Conservation (phyloP, 768 basidiomycete species). For the Leccinum olivaceopallidum region DNA sequence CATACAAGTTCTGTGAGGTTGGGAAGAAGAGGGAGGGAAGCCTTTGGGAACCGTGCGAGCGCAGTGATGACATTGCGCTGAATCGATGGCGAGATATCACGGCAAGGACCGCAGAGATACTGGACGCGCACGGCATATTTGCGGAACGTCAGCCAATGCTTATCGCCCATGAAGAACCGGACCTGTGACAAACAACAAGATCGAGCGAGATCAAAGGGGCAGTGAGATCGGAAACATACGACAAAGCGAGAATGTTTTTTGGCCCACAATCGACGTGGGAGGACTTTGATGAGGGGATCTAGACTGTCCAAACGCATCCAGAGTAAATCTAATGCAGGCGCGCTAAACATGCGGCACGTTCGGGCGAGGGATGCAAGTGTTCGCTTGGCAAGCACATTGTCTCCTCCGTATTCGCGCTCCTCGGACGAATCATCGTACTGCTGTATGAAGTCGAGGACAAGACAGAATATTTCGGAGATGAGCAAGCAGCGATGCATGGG, state of each 20-base stretch:
- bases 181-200: constrained; percentile 2
- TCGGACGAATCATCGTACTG: neutral
- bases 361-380: constrained; percentile 21
- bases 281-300: constrained; percentile 18
- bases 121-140: constrained; percentile 19
- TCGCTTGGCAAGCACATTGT: constrained; percentile 1
- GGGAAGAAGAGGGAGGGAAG: constrained; percentile 18
- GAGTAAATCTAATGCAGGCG: constrained; percentile 21
- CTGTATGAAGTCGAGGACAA: constrained; percentile 14
- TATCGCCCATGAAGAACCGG: constrained; percentile 7
- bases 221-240: constrained; percentile 4
- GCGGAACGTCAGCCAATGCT: constrained; percentile 18
- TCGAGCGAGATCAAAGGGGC: neutral
- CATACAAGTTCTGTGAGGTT: constrained; percentile 15
- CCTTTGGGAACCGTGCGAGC: constrained; percentile 11
- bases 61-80: constrained; percentile 5
- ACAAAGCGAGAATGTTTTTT: constrained; percentile 5
- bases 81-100: constrained; percentile 1
- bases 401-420: neutral
- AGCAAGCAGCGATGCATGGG: constrained; percentile 15
- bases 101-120: constrained; percentile 11
- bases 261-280: constrained; percentile 14
- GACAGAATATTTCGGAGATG: constrained; percentile 12
- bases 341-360: constrained; percentile 20
- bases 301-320: constrained; percentile 19